phyloP scores from a whole-genome alignment of 805 yeast genomes.

The Ogataea siamensis region DNA sequence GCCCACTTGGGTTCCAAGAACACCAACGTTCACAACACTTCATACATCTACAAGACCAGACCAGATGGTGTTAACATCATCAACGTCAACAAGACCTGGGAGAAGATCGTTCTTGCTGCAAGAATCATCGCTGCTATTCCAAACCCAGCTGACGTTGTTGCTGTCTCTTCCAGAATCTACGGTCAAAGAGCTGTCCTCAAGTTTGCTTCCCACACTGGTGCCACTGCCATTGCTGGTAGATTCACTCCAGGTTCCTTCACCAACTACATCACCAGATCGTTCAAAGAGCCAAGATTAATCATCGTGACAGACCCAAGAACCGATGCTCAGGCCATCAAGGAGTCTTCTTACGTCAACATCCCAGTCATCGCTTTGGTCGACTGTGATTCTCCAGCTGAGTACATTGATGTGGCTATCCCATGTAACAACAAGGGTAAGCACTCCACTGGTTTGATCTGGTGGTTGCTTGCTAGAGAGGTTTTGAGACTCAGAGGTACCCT shows the following conservation, averaged over 20 bases:
- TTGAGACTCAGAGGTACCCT: conserved; percentile 97
- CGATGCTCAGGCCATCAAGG: conserved; percentile 99
- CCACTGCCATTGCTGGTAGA: conserved; percentile 99
- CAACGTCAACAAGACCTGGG: conserved; percentile 99
- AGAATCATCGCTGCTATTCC: conserved; percentile 99
- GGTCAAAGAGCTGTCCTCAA: conserved; percentile 99
- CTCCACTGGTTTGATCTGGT: conserved; percentile 99
- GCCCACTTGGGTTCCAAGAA: conserved; percentile 99
- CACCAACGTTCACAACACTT: conserved; percentile 98
- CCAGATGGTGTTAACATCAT: conserved; percentile 99
- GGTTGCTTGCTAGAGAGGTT: conserved; percentile 98
- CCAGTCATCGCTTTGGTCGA: conserved; percentile 99
- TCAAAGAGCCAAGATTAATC: conserved; percentile 99
- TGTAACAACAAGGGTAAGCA: conserved; percentile 99
- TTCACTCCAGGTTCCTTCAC: conserved; percentile 99
- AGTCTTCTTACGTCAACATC: conserved; percentile 99
- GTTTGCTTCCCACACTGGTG: conserved; percentile 99
- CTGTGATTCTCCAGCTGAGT: conserved; percentile 98
- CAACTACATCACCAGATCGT: conserved; percentile 99
- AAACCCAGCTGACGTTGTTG: conserved; percentile 97
- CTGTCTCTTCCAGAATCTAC: conserved; percentile 97
- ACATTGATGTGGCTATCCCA: conserved; percentile 99
- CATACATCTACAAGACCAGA: conserved; percentile 97
- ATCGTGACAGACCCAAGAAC: conserved; percentile 99
- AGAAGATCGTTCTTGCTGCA: conserved; percentile 98